Conservation (phyloP, 148 eudicot genomes). For the Rhododendron ovatum region DNA sequence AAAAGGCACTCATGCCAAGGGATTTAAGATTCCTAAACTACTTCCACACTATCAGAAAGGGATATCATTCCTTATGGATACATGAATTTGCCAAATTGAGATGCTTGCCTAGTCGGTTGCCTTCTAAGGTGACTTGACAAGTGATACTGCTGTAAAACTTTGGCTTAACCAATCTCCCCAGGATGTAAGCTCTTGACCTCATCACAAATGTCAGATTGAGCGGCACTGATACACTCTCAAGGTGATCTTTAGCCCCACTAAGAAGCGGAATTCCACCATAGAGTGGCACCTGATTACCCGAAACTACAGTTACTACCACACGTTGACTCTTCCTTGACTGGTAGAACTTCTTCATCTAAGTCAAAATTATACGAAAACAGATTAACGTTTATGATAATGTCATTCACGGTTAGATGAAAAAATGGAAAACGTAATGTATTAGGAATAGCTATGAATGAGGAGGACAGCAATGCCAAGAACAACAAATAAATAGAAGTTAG, state of each 20-base stretch:
- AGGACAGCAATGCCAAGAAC: not conserved
- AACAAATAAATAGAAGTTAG: not conserved
- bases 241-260: conserved; percentile 24
- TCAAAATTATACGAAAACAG: not conserved
- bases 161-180: conserved; percentile 74
- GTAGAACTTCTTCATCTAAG: conserved; percentile 66
- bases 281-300: conserved; percentile 54
- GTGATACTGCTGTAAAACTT: conserved; percentile 47
- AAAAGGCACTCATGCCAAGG: not conserved
- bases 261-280: conserved; percentile 58
- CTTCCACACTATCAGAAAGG: not conserved
- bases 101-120: conserved; percentile 51
- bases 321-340: conserved; percentile 61
- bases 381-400: not conserved
- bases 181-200: conserved; percentile 66
- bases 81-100: conserved; percentile 38
- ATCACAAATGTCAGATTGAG: conserved; percentile 66
- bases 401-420: not conserved
- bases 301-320: conserved; percentile 30
- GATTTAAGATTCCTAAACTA: not conserved
- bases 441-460: not conserved
- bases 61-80: conserved; percentile 26
- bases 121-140: conserved; percentile 49
- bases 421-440: not conserved
- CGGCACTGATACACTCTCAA: conserved; percentile 35